A percentile compares a stretch with the other conserved stretches of the same genome.
These are phyloP conservation scores for Ramichloridium luteum DNA, from an alignment of 2,329 filamentous ascomycete genomes.

Conservation along the genomic window DNA sequence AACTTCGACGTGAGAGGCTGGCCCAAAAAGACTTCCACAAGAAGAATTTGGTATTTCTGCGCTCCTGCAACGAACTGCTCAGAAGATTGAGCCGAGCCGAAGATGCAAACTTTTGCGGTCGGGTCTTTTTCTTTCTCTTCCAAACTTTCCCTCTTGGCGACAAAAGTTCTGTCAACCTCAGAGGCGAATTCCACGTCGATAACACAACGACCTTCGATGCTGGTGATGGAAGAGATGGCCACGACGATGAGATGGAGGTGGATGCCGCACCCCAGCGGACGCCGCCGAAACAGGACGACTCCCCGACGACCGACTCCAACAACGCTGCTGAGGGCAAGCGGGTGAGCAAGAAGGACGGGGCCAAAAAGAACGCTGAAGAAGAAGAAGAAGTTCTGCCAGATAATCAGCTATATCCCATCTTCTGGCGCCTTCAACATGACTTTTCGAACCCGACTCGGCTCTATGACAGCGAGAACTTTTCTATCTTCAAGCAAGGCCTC, in stretches of 20 bases:
- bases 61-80: constrained; percentile 91
- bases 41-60: constrained; percentile 80
- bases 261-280: constrained; percentile 30
- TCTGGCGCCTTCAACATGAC: constrained; percentile 84
- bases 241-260: constrained; percentile 54
- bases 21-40: constrained; percentile 67
- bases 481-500: constrained; percentile 50
- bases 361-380: constrained; percentile 12
- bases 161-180: constrained; percentile 90
- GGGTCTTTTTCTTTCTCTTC: constrained; percentile 97
- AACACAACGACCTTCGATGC: constrained; percentile 78
- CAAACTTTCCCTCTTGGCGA: constrained; percentile 95
- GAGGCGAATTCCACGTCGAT: constrained; percentile 90
- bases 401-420: constrained; percentile 71
- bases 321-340: constrained; percentile 14
- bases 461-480: constrained; percentile 58
- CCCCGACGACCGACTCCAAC: constrained; percentile 16
- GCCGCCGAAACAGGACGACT: constrained; percentile 3
- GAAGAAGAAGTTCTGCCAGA: constrained; percentile 47
- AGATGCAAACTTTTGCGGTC: constrained; percentile 91
- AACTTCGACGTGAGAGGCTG: constrained; percentile 80
- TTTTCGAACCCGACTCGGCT: constrained; percentile 83
- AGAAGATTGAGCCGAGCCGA: constrained; percentile 86
- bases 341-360: constrained; percentile 16
- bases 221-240: constrained; percentile 22